A percentile compares a stretch with the other conserved stretches of the same genome.
Conservation (phyloP, 2,329 filamentous ascomycete genomes). For the Ploettnerulaceae sp. region DNA sequence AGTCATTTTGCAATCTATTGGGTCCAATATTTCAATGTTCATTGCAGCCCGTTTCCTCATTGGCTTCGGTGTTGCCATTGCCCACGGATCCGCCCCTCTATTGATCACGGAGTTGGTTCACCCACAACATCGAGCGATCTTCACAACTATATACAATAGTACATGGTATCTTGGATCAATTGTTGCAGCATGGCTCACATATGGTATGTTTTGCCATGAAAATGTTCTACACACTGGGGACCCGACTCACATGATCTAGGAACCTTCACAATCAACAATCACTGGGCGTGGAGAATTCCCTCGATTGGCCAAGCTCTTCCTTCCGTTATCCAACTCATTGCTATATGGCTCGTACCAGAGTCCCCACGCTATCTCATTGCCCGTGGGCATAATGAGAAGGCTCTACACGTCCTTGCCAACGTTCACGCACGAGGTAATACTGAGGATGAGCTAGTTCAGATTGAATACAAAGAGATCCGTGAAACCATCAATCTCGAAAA, state of each 20-base stretch:
- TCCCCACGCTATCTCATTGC: conserved; percentile 38
- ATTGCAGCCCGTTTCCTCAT: conserved; percentile 38
- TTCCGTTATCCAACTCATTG: conserved; percentile 26
- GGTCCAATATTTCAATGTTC: conserved; percentile 40
- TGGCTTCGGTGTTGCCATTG: conserved; percentile 26
- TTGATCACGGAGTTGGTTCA: conserved; percentile 44
- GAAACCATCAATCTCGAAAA: conserved; percentile 41
- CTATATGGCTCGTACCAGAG: conserved; percentile 36
- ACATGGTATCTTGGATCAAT: conserved; percentile 43
- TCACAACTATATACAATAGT: conserved; percentile 44
- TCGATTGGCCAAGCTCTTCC: conserved; percentile 32
- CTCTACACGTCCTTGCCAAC: conserved; percentile 44
- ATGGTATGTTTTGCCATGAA: conserved; percentile 28
- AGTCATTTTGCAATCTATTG: conserved; percentile 39
- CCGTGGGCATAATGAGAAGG: conserved; percentile 46
- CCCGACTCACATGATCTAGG: conserved; percentile 23
- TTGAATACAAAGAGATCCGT: conserved; percentile 41
- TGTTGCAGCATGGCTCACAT: conserved; percentile 43
- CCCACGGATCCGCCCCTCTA: conserved; percentile 28
- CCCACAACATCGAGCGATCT: conserved; percentile 44
- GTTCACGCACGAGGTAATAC: conserved; percentile 40
- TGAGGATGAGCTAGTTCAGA: conserved; percentile 37
- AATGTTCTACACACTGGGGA: too few relatives aligned
- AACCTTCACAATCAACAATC: conserved; percentile 35
- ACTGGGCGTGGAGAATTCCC: conserved; percentile 35